Percentiles rank a stretch among this genome's conserved stretches.
Conservation (phyloP, 352 stramenopile species). For the Lagenidium sp. region DNA sequence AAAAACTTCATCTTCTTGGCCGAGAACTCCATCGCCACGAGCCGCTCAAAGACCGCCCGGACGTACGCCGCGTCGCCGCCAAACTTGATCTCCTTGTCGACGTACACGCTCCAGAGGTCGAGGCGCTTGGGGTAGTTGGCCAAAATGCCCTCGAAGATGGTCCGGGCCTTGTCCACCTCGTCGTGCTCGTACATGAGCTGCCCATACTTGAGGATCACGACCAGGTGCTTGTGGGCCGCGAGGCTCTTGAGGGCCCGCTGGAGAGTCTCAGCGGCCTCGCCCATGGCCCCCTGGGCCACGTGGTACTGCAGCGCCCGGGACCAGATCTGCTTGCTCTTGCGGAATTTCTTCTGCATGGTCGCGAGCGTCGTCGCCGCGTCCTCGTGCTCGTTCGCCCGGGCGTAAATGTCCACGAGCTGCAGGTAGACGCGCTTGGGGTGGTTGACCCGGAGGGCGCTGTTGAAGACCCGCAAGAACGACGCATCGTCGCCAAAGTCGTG, state of each 20-base stretch:
- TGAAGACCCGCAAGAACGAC: slow-evolving; percentile 88
- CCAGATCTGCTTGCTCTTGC: slow-evolving; percentile 87
- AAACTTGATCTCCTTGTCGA: slow-evolving; percentile 96
- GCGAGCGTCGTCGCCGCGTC: slow-evolving; percentile 67
- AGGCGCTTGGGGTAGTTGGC: slow-evolving; percentile 94
- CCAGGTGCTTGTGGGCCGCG: slow-evolving; percentile 91
- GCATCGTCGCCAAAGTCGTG: slow-evolving; percentile 92
- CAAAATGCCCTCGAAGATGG: slow-evolving; percentile 93
- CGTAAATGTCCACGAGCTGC: slow-evolving; percentile 91
- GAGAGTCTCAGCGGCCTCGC: slow-evolving; percentile 80
- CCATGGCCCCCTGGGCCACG: slow-evolving; percentile 50
- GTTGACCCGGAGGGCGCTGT: slow-evolving; percentile 89
- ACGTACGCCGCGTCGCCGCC: slow-evolving; percentile 71
- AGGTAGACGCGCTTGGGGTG: slow-evolving; percentile 95
- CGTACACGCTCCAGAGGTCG: slow-evolving; percentile 95
- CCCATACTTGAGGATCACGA: slow-evolving; percentile 93
- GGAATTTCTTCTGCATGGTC: slow-evolving; percentile 91
- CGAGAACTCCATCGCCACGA: slow-evolving; percentile 92
- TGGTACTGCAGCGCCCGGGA: slow-evolving; percentile 82
- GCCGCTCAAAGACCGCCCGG: slow-evolving; percentile 85
- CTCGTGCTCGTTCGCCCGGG: slow-evolving; percentile 45
- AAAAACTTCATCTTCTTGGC: slow-evolving; percentile 98
- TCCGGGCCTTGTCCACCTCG: slow-evolving; percentile 91
- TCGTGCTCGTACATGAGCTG: slow-evolving; percentile 94
- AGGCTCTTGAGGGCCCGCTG: slow-evolving; percentile 91